phyloP scores from a whole-genome alignment of 108 stramenopile species.

The Nitzschia inconspicua region DNA sequence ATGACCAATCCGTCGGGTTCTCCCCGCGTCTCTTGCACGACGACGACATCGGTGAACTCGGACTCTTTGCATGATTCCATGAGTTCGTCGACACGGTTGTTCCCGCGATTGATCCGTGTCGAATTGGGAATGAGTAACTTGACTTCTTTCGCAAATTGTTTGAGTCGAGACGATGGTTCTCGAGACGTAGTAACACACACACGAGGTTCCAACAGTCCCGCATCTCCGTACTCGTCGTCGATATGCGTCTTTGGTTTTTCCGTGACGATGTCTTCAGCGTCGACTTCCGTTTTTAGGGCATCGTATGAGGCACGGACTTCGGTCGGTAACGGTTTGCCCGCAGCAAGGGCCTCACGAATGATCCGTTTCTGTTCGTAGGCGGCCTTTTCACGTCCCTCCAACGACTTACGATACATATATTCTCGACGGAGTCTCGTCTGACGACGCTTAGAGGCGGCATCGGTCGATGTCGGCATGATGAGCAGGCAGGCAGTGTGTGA shows the following conservation, averaged over 20 bases:
- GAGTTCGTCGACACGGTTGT: conserved; percentile 89
- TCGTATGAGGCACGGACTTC: conserved; percentile 86
- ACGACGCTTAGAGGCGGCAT: conserved; percentile 82
- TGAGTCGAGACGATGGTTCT: conserved; percentile 90
- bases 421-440: conserved; percentile 96
- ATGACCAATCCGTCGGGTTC: conserved; percentile 98
- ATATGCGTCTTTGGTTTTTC: conserved; percentile 52
- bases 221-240: conserved; percentile 97
- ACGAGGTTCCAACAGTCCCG: conserved; percentile 89
- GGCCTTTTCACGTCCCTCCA: conserved; percentile 77
- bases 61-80: conserved; percentile 84
- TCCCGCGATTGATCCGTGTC: conserved; percentile 94
- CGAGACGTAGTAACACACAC: conserved; percentile 97
- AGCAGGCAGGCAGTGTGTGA: too few species aligned
- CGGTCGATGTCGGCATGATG: conserved; percentile 33
- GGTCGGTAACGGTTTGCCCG: conserved; percentile 92
- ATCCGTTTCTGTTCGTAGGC: conserved; percentile 88
- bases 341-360: conserved; percentile 81
- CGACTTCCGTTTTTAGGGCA: conserved; percentile 61
- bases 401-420: conserved; percentile 92
- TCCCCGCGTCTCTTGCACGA: conserved; percentile 98
- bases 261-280: conserved; percentile 80
- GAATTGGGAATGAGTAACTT: conserved; percentile 94
- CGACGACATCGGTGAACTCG: conserved; percentile 96
- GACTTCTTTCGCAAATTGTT: conserved; percentile 98